These are phyloP conservation scores for Trichoderma erinaceum DNA, from an alignment of 495 filamentous ascomycete species.

Conservation along the genomic window DNA sequence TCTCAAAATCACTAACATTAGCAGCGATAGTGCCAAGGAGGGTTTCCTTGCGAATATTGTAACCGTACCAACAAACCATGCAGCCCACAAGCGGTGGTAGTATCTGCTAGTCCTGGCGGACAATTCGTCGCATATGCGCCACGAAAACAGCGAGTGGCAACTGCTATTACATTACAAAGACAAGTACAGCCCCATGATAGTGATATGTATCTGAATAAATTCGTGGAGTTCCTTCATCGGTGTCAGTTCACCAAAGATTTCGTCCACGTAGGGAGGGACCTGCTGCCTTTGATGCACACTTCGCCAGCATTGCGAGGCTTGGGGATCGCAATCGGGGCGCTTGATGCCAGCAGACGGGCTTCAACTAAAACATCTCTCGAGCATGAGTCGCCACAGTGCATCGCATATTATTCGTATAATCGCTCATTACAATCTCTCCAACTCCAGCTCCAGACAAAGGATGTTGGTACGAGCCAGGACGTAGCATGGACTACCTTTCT, in stretches of 20 bases:
- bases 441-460: neutral
- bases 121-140: neutral
- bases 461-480: neutral
- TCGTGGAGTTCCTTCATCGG: neutral
- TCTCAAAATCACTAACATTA: neutral
- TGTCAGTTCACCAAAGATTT: neutral
- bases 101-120: neutral
- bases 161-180: neutral
- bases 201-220: neutral
- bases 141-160: neutral
- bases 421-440: neutral
- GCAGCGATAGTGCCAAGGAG: neutral
- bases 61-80: neutral
- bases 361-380: neutral
- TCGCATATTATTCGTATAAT: neutral
- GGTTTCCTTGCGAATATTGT: constrained; percentile 2
- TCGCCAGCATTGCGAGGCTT: neutral
- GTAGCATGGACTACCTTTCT: neutral
- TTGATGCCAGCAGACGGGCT: neutral
- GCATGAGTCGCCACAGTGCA: neutral
- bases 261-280: neutral
- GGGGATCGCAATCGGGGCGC: neutral
- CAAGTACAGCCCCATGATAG: neutral
- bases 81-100: neutral
- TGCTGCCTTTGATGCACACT: neutral